phyloP scores from a whole-genome alignment of 2,329 filamentous ascomycete genomes.

The Tolypocladium endophyticum region DNA sequence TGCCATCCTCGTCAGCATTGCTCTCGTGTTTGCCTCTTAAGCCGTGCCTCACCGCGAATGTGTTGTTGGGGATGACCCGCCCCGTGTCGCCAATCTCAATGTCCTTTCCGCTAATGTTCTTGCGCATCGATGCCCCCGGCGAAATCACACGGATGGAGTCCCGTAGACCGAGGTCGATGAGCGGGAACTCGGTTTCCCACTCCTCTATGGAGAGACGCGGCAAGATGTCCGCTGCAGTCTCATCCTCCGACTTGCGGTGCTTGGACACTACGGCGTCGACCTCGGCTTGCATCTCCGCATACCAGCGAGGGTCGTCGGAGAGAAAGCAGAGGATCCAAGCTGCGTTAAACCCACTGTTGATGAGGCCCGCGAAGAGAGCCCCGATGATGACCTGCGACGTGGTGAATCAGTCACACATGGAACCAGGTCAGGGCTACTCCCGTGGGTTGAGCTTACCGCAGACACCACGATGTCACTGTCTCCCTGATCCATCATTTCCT shows the following conservation, averaged over 20 bases:
- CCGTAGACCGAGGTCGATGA: constrained; percentile 38
- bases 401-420: neutral
- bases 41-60: constrained; percentile 25
- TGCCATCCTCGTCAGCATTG: neutral
- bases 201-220: constrained; percentile 34
- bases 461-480: constrained; percentile 32
- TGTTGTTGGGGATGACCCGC: constrained; percentile 37
- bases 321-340: constrained; percentile 42
- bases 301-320: constrained; percentile 34
- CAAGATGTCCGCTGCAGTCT: constrained; percentile 26
- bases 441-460: constrained; percentile 16
- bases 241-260: constrained; percentile 21
- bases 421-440: neutral
- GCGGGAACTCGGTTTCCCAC: constrained; percentile 45
- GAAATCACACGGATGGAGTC: constrained; percentile 42
- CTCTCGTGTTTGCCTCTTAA: neutral
- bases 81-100: constrained; percentile 31
- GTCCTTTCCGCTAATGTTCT: constrained; percentile 34
- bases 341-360: constrained; percentile 47
- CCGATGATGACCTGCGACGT: constrained; percentile 35
- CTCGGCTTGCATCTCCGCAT: constrained; percentile 31
- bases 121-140: constrained; percentile 37
- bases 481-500: constrained; percentile 41
- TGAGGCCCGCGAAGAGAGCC: constrained; percentile 42
- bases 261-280: constrained; percentile 31